Evolutionary conservation across 495 filamentous ascomycete species (phyloP).

Genomic region (Aspergillus campestris): DNA sequence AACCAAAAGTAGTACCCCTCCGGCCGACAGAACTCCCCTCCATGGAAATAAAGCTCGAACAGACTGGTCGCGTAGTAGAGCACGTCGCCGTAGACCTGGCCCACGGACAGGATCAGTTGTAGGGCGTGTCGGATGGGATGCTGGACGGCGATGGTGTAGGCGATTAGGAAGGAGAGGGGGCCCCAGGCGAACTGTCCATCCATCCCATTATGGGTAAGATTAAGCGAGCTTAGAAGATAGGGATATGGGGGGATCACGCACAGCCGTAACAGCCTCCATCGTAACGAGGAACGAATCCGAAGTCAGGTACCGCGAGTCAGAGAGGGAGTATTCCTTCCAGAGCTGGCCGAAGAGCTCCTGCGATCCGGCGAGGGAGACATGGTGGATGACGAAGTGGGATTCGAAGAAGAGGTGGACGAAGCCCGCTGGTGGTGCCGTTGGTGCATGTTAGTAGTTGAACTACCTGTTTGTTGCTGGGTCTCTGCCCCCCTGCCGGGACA

Average conservation of each 20-base stretch:
- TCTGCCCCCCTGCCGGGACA: too few species aligned
- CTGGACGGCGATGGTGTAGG: conserved; percentile 42
- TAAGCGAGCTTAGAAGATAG: too few species aligned
- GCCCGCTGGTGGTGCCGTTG: too few species aligned
- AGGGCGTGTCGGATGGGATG: conserved; percentile 54
- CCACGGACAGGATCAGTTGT: conserved; percentile 57
- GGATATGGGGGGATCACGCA: too few species aligned
- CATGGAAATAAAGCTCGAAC: conserved; percentile 47
- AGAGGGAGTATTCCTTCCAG: conserved; percentile 75
- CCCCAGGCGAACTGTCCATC: conserved; percentile 58
- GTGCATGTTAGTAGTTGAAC: too few species aligned
- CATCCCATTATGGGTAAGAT: too few species aligned
- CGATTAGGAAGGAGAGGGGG: conserved; percentile 57
- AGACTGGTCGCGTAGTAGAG: conserved; percentile 71
- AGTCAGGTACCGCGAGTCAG: conserved; percentile 69
- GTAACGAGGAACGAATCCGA: conserved; percentile 64
- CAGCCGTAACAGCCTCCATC: conserved; percentile 67
- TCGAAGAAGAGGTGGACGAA: conserved; percentile 66
- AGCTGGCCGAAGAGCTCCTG: conserved; percentile 57
- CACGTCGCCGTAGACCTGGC: conserved; percentile 71
- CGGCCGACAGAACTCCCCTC: conserved; percentile 54
- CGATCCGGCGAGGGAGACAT: conserved; percentile 33
- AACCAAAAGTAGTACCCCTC: conserved; percentile 5
- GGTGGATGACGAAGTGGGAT: conserved; percentile 59
- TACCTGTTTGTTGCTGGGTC: too few species aligned